A percentile compares a stretch with the other conserved stretches of the same genome.
Conservation (phyloP, 2,329 filamentous ascomycete species). For the Penicillium sp. region DNA sequence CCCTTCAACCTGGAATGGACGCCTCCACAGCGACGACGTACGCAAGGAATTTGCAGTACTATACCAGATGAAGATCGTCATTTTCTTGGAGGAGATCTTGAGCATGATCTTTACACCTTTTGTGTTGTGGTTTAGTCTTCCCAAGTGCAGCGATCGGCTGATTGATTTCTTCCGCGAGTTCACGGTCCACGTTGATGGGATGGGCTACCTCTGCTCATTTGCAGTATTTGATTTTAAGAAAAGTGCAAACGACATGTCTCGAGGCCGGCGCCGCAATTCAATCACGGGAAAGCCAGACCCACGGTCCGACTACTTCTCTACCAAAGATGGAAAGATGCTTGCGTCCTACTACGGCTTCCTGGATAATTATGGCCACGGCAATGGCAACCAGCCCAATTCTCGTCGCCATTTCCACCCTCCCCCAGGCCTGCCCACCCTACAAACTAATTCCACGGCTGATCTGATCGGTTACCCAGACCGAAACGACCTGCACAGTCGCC, state of each 20-base stretch:
- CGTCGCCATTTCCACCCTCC: constrained; percentile 68
- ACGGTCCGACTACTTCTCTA: constrained; percentile 88
- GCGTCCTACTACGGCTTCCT: constrained; percentile 93
- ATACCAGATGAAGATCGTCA: constrained; percentile 87
- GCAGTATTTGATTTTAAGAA: constrained; percentile 97
- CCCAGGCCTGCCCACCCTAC: constrained; percentile 69
- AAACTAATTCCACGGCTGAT: constrained; percentile 55
- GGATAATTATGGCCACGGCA: constrained; percentile 85
- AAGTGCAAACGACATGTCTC: constrained; percentile 58
- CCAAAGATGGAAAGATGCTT: constrained; percentile 98
- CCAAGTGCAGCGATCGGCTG: constrained; percentile 84
- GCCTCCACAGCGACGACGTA: constrained; percentile 91
- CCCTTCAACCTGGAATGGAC: constrained; percentile 81
- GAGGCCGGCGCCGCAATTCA: constrained; percentile 26
- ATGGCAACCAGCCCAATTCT: constrained; percentile 57
- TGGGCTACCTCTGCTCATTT: constrained; percentile 95
- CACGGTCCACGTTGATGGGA: constrained; percentile 91
- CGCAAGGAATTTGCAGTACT: constrained; percentile 84
- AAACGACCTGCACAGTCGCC: constrained; percentile 25
- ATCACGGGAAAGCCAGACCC: constrained; percentile 55
- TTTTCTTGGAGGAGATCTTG: constrained; percentile 88
- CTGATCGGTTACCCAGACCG: constrained; percentile 44
- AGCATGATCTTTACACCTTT: constrained; percentile 91
- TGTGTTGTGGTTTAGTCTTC: constrained; percentile 80
- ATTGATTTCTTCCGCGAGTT: constrained; percentile 98